Evolutionary conservation across 2,329 filamentous ascomycete species (phyloP).

Genomic region (Rhinocladiella mackenziei): DNA sequence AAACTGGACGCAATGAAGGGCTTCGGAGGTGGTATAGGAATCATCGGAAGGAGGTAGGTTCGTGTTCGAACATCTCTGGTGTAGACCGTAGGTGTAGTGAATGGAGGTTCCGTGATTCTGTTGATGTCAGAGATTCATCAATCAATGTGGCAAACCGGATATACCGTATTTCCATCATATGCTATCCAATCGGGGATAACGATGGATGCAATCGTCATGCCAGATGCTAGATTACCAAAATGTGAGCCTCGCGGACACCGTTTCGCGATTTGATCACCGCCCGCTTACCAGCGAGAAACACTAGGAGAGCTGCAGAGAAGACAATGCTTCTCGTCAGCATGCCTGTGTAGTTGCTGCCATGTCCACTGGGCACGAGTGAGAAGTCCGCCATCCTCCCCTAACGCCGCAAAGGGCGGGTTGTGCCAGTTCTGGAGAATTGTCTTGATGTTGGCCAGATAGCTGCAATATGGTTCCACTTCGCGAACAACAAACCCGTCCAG

Average conservation of each 20-base stretch:
- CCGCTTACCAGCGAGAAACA: slow-evolving; percentile 44
- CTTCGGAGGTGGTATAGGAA: slow-evolving; percentile 58
- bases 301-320: slow-evolving; percentile 42
- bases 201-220: slow-evolving; percentile 45
- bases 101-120: slow-evolving; percentile 45
- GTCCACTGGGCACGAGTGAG: slow-evolving; percentile 41
- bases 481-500: too few relatives aligned
- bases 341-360: slow-evolving; percentile 45
- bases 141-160: slow-evolving; percentile 3
- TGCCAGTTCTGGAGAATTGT: slow-evolving; percentile 6
- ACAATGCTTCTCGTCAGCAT: slow-evolving; percentile 49
- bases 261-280: too few relatives aligned
- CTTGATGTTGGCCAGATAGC: too few relatives aligned
- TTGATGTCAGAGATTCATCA: slow-evolving; percentile 1
- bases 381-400: slow-evolving; percentile 38
- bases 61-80: slow-evolving; percentile 61
- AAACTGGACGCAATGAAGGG: slow-evolving; percentile 57
- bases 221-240: slow-evolving; percentile 45
- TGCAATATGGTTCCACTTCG: too few relatives aligned
- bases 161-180: slow-evolving; percentile 45
- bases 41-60: slow-evolving; percentile 15
- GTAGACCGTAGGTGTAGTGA: slow-evolving; percentile 69
- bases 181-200: slow-evolving; percentile 48
- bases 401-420: slow-evolving; percentile 6
- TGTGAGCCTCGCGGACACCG: too few relatives aligned